Evolutionary conservation across 1,139 yeast genomes (phyloP), one percentile per base, ranked within the genome.

Genomic region (Kodamaea alishanica): DNA sequence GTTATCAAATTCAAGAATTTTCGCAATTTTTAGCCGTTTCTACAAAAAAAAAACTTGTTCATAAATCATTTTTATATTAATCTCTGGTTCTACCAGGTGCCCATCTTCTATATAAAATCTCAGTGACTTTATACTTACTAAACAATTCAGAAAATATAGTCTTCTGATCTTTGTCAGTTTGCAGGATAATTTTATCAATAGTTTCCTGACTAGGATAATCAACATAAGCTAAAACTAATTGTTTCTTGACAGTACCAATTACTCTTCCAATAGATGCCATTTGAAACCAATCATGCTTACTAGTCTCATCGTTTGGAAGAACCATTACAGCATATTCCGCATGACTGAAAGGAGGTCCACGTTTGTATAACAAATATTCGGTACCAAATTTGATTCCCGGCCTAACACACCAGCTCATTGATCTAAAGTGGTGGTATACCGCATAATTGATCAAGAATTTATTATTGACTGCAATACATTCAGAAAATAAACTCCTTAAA

Each of bases 301-400:
- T 47, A 1, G 47, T 46, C 6, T 58, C 67, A 24, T 67, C 67
- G 27, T 65, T 59, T 2, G 76, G 70, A 32, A 78, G 48, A 0
- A 85, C 69, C 49, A 75, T 58, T 2, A 81, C 57, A 4, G 94
- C 87, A 58, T 79, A 87, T 52, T 89, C 96, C 0, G 98, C 97
- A 58, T 92, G 99, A 34, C 84, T 78, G 56, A 90, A 89, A 1
- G 97, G 97, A 7, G 98, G 98, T 0, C 99, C 99, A 41, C 92
- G 71, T 41, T 83, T 79, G 58, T 92, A 92, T 6, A 92, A 66
- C 12, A 92, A 65, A 60, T 70, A 82, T 50, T 90, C 95, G 20
- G 87, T 77, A 1, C 97, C 96, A 61, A 92, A 92, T 57, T 92
- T 92, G 42, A 90, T 77, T 0, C 97, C 98, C 1, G 90, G 78